phyloP scores from a whole-genome alignment of 2,329 filamentous ascomycete genomes.

The Calcarisporium arbuscula region DNA sequence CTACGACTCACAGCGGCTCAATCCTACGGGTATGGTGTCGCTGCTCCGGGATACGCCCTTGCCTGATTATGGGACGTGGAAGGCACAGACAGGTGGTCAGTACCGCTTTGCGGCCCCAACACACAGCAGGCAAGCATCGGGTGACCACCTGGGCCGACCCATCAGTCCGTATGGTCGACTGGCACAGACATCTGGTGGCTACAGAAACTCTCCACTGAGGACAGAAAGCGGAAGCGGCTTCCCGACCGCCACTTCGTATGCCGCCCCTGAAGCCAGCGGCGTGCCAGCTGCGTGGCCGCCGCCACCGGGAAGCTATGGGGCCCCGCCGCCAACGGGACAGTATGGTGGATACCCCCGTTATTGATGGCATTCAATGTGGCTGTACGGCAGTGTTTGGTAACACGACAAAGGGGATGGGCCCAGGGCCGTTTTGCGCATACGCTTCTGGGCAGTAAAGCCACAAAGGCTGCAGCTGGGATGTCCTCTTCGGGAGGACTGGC shows the following conservation, averaged over 20 bases:
- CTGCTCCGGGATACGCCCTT: constrained; percentile 64
- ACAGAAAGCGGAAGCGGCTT: constrained; percentile 31
- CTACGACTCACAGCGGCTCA: constrained; percentile 68
- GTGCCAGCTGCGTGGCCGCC: constrained; percentile 22
- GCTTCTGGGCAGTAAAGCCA: too few species aligned
- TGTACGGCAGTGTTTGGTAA: too few species aligned
- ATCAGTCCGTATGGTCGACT: constrained; percentile 42
- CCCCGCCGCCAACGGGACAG: constrained; percentile 24
- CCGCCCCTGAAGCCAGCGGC: constrained; percentile 19
- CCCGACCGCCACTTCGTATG: constrained; percentile 22
- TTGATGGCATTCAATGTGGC: too few species aligned
- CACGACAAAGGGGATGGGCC: too few species aligned
- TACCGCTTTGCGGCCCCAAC: constrained; percentile 25
- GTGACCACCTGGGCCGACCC: constrained; percentile 37
- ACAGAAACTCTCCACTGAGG: constrained; percentile 47
- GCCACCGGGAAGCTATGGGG: constrained; percentile 22
- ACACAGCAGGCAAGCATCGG: constrained; percentile 35
- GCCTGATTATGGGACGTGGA: constrained; percentile 54
- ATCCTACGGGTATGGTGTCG: constrained; percentile 62
- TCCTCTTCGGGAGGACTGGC: too few species aligned
- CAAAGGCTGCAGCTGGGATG: too few species aligned
- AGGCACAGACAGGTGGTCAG: constrained; percentile 33
- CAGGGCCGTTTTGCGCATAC: too few species aligned
- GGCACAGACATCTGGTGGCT: constrained; percentile 32
- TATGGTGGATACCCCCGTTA: constrained; percentile 31